These are phyloP conservation scores for Bolboschoenus planiculmis DNA, from an alignment of 176 grass and related monocot species.

Conservation along the genomic window DNA sequence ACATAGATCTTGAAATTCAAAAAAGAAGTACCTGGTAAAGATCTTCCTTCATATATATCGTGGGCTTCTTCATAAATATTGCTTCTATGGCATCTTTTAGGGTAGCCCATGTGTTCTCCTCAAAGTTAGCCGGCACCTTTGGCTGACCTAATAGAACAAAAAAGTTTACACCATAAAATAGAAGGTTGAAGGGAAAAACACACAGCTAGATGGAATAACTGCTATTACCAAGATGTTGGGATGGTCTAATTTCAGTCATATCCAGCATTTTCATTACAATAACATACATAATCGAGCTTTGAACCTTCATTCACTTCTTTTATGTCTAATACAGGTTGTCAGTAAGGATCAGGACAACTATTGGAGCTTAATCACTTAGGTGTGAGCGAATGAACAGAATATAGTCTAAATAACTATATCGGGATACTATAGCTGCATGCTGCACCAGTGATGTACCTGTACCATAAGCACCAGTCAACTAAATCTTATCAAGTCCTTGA, in stretches of 20 bases:
- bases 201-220: neutral
- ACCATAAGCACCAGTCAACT: neutral
- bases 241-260: neutral
- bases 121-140: constrained; percentile 79
- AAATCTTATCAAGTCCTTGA: neutral
- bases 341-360: neutral
- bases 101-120: constrained; percentile 87
- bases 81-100: constrained; percentile 89
- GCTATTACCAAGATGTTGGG: neutral
- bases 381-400: neutral
- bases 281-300: neutral
- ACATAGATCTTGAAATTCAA: neutral
- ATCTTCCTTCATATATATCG: constrained; percentile 80
- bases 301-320: constrained; percentile 4
- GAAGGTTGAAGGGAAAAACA: constrained; percentile 6
- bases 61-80: constrained; percentile 91
- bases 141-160: constrained; percentile 63
- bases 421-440: neutral
- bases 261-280: constrained; percentile 11
- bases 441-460: neutral
- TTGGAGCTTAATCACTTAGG: neutral
- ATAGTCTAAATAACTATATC: neutral
- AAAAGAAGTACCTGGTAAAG: constrained; percentile 81
- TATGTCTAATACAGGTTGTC: constrained; percentile 2
- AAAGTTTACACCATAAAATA: constrained; percentile 19